Percentiles rank a stretch among this genome's conserved stretches.
These are phyloP conservation scores for Zygnema cylindricum DNA, from an alignment of 139 green algal genomes.

Conservation along the genomic window DNA sequence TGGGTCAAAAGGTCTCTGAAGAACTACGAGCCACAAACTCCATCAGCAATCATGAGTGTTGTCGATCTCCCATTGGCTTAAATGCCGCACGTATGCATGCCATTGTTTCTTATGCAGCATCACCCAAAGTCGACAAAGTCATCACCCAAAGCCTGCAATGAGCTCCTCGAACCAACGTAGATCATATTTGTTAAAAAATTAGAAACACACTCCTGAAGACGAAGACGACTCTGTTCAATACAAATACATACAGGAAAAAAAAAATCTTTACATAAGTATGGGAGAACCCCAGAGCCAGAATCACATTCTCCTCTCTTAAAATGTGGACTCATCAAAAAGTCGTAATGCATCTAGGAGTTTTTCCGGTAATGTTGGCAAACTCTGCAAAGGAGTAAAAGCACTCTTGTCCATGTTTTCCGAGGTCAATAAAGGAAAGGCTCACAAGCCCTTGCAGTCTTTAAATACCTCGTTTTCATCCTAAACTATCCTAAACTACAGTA, in stretches of 20 bases:
- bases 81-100: neutral
- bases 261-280: neutral
- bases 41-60: constrained; percentile 45
- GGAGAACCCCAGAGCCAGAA: neutral
- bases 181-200: too few relatives aligned
- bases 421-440: too few relatives aligned
- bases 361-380: constrained; percentile 6
- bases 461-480: too few relatives aligned
- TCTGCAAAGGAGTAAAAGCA: constrained; percentile 1
- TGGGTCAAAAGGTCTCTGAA: too few relatives aligned
- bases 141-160: constrained; percentile 15
- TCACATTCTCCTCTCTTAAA: constrained; percentile 21
- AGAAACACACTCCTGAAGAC: too few relatives aligned
- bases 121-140: constrained; percentile 29
- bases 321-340: neutral
- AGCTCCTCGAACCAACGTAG: neutral
- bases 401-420: too few relatives aligned
- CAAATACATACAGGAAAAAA: too few relatives aligned
- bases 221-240: too few relatives aligned
- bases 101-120: constrained; percentile 37
- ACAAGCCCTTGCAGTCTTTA: too few relatives aligned
- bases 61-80: constrained; percentile 45
- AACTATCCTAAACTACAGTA: too few relatives aligned
- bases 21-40: too few relatives aligned
- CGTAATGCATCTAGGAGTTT: constrained; percentile 40